A percentile compares a stretch with the other conserved stretches of the same genome.
Conservation (phyloP, 2,329 filamentous ascomycete genomes). For the Penicillium paneum region DNA sequence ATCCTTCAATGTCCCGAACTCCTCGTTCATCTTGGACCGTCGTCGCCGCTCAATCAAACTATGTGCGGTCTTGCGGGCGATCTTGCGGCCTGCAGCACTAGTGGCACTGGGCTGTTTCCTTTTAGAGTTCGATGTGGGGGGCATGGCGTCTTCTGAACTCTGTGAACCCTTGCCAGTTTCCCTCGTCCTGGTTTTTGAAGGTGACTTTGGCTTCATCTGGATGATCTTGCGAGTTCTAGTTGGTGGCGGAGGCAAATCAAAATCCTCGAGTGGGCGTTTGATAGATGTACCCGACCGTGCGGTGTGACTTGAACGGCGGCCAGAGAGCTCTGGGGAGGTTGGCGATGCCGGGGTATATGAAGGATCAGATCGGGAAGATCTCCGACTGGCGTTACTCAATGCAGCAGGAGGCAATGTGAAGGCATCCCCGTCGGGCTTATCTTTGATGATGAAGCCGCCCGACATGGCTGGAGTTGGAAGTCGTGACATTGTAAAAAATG, state of each 20-base stretch:
- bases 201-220: conserved; percentile 78
- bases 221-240: conserved; percentile 94
- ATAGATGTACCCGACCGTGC: conserved; percentile 32
- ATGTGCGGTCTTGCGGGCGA: conserved; percentile 92
- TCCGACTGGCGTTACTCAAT: conserved; percentile 28
- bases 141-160: conserved; percentile 22
- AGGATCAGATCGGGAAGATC: conserved; percentile 31
- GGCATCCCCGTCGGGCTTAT: conserved; percentile 34
- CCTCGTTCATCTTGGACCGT: conserved; percentile 97
- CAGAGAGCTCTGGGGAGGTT: conserved; percentile 30
- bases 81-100: conserved; percentile 87
- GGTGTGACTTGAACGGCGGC: conserved; percentile 20
- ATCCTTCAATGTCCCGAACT: conserved; percentile 86
- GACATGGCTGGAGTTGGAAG: conserved; percentile 41
- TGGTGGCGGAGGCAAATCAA: conserved; percentile 85
- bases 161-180: conserved; percentile 22
- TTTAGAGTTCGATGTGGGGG: conserved; percentile 51
- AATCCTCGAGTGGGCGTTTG: conserved; percentile 49
- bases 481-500: conserved; percentile 31
- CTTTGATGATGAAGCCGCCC: conserved; percentile 38
- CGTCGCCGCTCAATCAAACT: conserved; percentile 87
- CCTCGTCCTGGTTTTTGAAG: conserved; percentile 33
- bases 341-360: conserved; percentile 34
- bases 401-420: conserved; percentile 40
- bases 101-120: conserved; percentile 73